Evolutionary conservation across 805 yeast species (phyloP).

Genomic region (Saturnispora sanitii): DNA sequence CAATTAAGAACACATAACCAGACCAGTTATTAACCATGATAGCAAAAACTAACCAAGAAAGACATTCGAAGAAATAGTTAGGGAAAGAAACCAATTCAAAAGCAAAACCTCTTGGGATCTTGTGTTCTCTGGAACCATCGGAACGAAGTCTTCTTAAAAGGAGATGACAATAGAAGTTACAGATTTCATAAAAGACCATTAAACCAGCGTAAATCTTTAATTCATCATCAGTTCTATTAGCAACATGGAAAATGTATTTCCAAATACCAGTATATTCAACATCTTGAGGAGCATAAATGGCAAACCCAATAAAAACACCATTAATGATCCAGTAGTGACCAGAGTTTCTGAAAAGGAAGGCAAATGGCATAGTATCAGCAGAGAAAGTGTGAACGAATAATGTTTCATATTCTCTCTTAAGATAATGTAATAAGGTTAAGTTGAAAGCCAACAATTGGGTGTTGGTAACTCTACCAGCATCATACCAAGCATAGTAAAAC

Average conservation of each 20-base stretch:
- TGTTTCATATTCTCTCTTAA: constrained; percentile 86
- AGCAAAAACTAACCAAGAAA: constrained; percentile 66
- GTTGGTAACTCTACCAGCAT: constrained; percentile 32
- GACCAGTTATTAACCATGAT: constrained; percentile 70
- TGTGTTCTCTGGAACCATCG: constrained; percentile 47
- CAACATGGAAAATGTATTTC: constrained; percentile 35
- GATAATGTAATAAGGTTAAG: constrained; percentile 62
- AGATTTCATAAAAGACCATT: constrained; percentile 54
- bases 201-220: constrained; percentile 30
- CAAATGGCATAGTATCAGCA: constrained; percentile 83
- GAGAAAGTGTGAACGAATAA: constrained; percentile 78
- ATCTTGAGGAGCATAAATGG: constrained; percentile 25
- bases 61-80: constrained; percentile 81
- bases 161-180: constrained; percentile 65
- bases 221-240: constrained; percentile 28
- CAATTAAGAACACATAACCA: constrained; percentile 57
- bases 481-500: constrained; percentile 39
- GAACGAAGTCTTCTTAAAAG: constrained; percentile 52
- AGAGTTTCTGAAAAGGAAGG: constrained; percentile 80
- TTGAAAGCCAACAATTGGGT: constrained; percentile 47
- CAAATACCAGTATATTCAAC: constrained; percentile 15
- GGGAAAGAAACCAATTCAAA: constrained; percentile 82
- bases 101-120: constrained; percentile 76
- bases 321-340: constrained; percentile 89
- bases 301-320: constrained; percentile 40